Evolutionary conservation across 2,329 filamentous ascomycete genomes (phyloP), one percentile per base, ranked within the genome.

Genomic region (Xylariaceae sp.): DNA sequence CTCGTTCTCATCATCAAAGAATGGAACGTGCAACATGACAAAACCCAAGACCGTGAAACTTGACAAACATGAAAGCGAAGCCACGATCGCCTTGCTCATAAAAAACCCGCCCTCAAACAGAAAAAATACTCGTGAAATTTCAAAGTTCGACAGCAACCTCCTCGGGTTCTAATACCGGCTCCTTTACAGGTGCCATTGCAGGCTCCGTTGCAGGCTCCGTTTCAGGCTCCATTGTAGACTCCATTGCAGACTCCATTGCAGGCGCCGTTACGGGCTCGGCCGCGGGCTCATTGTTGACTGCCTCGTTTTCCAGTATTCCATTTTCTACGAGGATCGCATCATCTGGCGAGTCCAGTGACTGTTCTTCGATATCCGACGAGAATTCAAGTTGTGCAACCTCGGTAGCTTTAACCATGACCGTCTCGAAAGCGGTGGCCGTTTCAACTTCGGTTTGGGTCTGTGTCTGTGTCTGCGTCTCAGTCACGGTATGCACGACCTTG

Each of bases 391-490:
- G 17, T 2, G 52, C 50, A n/a, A 16, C 29, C 21, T 49, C 51
- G 2, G 56, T 60, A 21, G 58, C 53, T 31, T 59, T 46, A 16
- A 65, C 60, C 33, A 63, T 60, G 45, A 69, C 56, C 2, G 60
- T 75, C 56, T 76, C 71, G 0, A 63, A 65, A 6, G 63, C 60
- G 6, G 62, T 74, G 63, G 62, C 72, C 57, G 1, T 69, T 43
- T 69, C 63, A 16, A 65, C 67, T 14, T 71, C 64, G 1, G 64
- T 68, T 43, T 73, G 66, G 12, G 62, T 68, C 46, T 73, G 63
- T 8, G 60, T 63, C 4, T 70, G 60, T 16, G 64, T 70, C 11
- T 71, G 62, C 0, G 65, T 69, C 47, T 72, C 65, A 2, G 62
- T 65, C 2, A 66, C 56, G 1, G 64, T 63, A 51, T 73, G 58